A percentile compares a stretch with the other conserved stretches of the same genome.
These are phyloP conservation scores for Leccinum subfulvum DNA, from an alignment of 1,284 basidiomycete species.

Conservation along the genomic window DNA sequence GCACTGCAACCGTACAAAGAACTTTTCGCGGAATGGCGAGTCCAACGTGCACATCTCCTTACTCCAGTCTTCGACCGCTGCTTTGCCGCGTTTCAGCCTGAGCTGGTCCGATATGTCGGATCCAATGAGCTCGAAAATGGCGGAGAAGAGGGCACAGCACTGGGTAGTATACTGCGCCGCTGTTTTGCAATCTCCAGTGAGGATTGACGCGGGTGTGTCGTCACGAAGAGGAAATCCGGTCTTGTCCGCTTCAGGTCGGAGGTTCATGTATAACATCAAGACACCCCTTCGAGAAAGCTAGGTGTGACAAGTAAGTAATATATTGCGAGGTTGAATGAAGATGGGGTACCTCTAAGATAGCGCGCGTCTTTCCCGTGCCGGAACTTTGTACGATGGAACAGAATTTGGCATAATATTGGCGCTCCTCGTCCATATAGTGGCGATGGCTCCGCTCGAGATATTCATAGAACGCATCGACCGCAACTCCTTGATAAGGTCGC, in stretches of 20 bases:
- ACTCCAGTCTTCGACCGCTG: neutral
- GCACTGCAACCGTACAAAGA: neutral
- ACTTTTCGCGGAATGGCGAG: neutral
- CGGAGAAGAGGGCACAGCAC: neutral
- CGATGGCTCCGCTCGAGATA: neutral
- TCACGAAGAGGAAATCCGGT: neutral
- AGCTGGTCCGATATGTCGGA: neutral
- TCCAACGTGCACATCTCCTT: neutral
- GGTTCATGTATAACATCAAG: neutral
- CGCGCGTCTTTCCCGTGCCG: neutral
- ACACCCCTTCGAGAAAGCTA: neutral
- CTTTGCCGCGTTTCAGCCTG: neutral
- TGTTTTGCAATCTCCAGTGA: no score
- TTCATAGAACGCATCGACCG: neutral
- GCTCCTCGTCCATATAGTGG: neutral
- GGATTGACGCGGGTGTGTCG: neutral
- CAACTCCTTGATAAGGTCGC: neutral
- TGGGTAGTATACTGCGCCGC: no score
- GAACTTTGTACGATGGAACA: neutral
- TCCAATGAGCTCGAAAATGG: neutral
- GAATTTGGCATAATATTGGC: neutral
- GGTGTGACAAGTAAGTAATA: neutral
- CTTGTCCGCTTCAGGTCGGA: neutral
- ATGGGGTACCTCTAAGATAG: neutral
- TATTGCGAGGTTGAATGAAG: neutral